Base-by-base conservation (phyloP, 306 rosid species). In the Acmispon strigosus region DNA sequence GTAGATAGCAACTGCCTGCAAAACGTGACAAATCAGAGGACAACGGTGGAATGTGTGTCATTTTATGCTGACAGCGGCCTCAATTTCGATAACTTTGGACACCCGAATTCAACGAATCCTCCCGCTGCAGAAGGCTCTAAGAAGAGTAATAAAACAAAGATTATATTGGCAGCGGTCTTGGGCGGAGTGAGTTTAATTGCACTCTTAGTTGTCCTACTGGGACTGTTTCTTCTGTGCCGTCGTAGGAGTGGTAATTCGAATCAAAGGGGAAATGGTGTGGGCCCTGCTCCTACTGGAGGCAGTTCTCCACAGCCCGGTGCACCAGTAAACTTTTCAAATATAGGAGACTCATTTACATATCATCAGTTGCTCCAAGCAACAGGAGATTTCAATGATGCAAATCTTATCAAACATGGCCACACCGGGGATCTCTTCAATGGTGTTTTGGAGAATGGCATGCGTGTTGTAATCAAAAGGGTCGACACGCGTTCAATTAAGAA, bases 401-500 rank as follows among this genome's bases (percentile, higher is more conserved):
- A 82, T 77, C 87, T 94, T 69, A 77, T 90, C 37, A 94, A 90
- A 78, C 80, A 76, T 34, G 97, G 98, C 44, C 97, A 83, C 81
- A 80, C 95, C 0, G 98, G 98, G 72, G 96, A 94, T 81, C 80
- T 94, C 19, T 89, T 80, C 80, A 77, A 69, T 6, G 98, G 98
- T 50, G 82, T 89, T 34, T 68, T 91, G 79, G 97, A 90, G 59
- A 83, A 83, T 69, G 98, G 96, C 72, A 62, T 87, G 34, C 86
- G 80, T 53, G 85, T 86, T 4, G 86, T 86, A 60, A 72, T 94
- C 66, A 94, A 89, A 79, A 84, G 88, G 87, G 77, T 94, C 6
- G 88, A 90, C 79, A 62, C 81, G 79, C 77, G 51, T 0, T 34
- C 82, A 22, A 34, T 68, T 44, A 87, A 82, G 82, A 94, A 70